Conservation (phyloP, 805 yeast genomes). For the Candida qinlingensis region DNA sequence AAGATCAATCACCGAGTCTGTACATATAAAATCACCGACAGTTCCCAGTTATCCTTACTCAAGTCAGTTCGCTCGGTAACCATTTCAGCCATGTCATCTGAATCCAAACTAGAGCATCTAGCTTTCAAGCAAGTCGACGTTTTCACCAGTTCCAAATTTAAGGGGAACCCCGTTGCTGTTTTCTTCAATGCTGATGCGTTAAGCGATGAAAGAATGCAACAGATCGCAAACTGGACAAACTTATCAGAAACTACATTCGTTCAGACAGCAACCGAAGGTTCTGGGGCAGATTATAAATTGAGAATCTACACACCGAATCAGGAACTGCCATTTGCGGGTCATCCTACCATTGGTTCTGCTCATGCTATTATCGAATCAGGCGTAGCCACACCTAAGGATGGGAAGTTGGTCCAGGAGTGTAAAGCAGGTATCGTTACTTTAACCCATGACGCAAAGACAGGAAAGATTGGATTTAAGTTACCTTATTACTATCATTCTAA, state of each 20-base stretch:
- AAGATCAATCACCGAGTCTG: no score
- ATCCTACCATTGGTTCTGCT: constrained; percentile 53
- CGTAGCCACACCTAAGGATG: constrained; percentile 20
- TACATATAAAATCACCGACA: no score
- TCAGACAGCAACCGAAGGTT: constrained; percentile 30
- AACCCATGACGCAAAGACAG: constrained; percentile 18
- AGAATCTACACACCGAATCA: constrained; percentile 42
- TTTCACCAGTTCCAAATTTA: constrained; percentile 26
- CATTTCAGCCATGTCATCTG: no score
- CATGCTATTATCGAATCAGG: constrained; percentile 39
- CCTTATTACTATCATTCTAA: constrained; percentile 6
- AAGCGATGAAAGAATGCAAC: constrained; percentile 36
- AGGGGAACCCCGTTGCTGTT: constrained; percentile 51
- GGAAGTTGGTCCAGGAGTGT: constrained; percentile 39
- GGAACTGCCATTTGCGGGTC: constrained; percentile 62
- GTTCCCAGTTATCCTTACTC: no score
- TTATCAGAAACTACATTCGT: constrained; percentile 55
- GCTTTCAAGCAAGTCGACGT: constrained; percentile 32
- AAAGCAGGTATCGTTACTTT: constrained; percentile 38
- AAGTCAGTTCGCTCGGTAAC: no score
- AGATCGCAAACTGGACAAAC: constrained; percentile 55
- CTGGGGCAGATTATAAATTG: constrained; percentile 40
- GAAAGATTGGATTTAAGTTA: constrained; percentile 26
- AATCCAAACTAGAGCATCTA: no score
- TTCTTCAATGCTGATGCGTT: constrained; percentile 37